Percentiles rank a stretch among this genome's conserved stretches.
Evolutionary conservation across 1,139 yeast species (phyloP).

Genomic region (Debaryomyces psychrophilus): DNA sequence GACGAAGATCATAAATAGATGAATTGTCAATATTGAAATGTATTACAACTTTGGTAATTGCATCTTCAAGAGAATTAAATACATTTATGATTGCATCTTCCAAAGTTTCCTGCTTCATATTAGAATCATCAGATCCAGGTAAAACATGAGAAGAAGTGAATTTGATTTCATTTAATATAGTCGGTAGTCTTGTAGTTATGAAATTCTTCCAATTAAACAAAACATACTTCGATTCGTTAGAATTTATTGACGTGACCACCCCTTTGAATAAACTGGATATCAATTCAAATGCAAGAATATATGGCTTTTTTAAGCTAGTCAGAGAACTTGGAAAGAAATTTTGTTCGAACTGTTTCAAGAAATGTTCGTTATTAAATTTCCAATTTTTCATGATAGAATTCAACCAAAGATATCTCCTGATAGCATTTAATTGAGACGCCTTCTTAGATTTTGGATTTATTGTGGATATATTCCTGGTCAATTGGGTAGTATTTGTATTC

Average conservation of each 20-base stretch:
- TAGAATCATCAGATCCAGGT: not conserved
- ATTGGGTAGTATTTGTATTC: not conserved
- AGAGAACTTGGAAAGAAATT: slow-evolving; percentile 18
- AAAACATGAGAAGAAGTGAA: slow-evolving; percentile 10
- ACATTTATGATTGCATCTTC: slow-evolving; percentile 21
- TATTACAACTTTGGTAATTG: slow-evolving; percentile 13
- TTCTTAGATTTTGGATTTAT: slow-evolving; percentile 13
- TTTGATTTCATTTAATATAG: slow-evolving; percentile 21
- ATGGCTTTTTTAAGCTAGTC: slow-evolving; percentile 15
- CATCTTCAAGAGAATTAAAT: slow-evolving; percentile 20
- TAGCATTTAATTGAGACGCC: slow-evolving; percentile 11
- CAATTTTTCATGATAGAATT: slow-evolving; percentile 30
- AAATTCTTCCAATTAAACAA: slow-evolving; percentile 41
- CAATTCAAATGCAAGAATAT: slow-evolving; percentile 24
- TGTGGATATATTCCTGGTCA: slow-evolving; percentile 9
- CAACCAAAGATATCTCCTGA: slow-evolving; percentile 38
- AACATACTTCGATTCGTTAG: slow-evolving; percentile 27
- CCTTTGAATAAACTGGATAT: slow-evolving; percentile 26
- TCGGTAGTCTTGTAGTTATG: slow-evolving; percentile 35
- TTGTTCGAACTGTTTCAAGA: slow-evolving; percentile 17
- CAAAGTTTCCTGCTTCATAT: slow-evolving; percentile 21
- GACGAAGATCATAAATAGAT: slow-evolving; percentile 51
- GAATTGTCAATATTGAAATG: slow-evolving; percentile 14
- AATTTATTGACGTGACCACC: slow-evolving; percentile 19
- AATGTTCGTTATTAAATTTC: slow-evolving; percentile 22